Evolutionary conservation across 495 filamentous ascomycete species (phyloP), one percentile per base, ranked within the genome.

Genomic region (Penicillium manginii): DNA sequence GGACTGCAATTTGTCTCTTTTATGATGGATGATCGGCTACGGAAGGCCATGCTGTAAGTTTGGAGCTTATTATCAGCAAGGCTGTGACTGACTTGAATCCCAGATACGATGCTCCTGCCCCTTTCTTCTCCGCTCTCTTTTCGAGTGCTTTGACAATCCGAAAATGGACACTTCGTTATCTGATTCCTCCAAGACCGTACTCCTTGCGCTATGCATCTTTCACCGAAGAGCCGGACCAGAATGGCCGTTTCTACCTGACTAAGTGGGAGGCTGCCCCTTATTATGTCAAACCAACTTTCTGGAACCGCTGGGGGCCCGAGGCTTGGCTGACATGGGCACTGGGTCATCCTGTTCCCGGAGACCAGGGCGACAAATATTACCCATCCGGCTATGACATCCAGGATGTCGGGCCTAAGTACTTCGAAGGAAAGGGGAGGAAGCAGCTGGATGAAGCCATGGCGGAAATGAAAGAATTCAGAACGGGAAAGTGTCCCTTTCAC

Each of bases 1-100:
- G 84, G 72, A 0, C 58, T 75, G 14, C 73, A 86, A 26, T 68
- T 83, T 33, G 79, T 88, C 4, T 78, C 76, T 22, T 81, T 79
- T 33, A 71, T 90, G 55, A 85, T 90, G 82, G 86, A 87, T 53
- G 82, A 84, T 29, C 76, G 86, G 17, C 66, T 89, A 50, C 73
- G 88, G 10, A 80, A 72, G 42, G 85, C 87, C 4, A 90, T 91
- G 83, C 64, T 84, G 85, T 88, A 70, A 73, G 83, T 63, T 57
- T 15, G 42, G 23, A 21, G 11, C 37, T 39, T 22, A 17, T 9
- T 18, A 17, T 43, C 40, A 43, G 40, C 10, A 18, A 19, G 15
- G 9, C 15, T 18, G 7, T 22, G 18, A 54, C 39, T 56, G 29
- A 31, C 18, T 2, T 39, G 45, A 52, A 43, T 1, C 5, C 19